phyloP scores from a whole-genome alignment of 192 early-diverging fungal genomes.

The Coemansia sp. region DNA sequence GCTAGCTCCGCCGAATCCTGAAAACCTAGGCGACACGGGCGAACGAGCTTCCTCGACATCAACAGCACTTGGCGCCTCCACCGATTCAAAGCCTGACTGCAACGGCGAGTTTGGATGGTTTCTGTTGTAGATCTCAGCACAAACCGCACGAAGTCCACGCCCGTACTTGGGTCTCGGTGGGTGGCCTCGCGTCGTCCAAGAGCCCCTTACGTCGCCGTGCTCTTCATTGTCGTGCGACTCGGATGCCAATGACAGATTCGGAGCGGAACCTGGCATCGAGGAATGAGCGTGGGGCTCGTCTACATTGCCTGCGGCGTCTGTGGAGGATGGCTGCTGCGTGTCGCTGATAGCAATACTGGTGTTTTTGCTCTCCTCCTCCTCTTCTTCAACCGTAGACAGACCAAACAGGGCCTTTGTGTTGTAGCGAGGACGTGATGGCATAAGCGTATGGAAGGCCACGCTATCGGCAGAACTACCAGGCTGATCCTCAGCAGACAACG shows the following conservation, averaged over 20 bases:
- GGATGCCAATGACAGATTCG: neutral
- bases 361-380: conserved; percentile 38
- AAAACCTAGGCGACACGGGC: conserved; percentile 3
- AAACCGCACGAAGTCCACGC: conserved; percentile 21
- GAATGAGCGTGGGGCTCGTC: neutral
- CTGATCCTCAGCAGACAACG: neutral
- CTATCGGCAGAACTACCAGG: neutral
- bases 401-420: conserved; percentile 36
- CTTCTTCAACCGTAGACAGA: conserved; percentile 41
- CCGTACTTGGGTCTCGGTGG: neutral
- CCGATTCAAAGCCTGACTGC: conserved; percentile 11
- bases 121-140: conserved; percentile 9
- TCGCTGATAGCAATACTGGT: conserved; percentile 30
- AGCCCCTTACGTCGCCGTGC: neutral
- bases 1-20: neutral
- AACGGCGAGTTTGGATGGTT: conserved; percentile 6
- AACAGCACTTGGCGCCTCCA: conserved; percentile 13
- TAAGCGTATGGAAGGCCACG: conserved; percentile 28
- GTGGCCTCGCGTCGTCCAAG: conserved; percentile 23
- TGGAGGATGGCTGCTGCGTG: neutral
- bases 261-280: neutral
- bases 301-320: neutral
- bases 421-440: conserved; percentile 35
- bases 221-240: neutral
- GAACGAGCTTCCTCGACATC: conserved; percentile 2